Evolutionary conservation across 2,329 filamentous ascomycete genomes (phyloP).

Genomic region (Fusarium nelsonii): DNA sequence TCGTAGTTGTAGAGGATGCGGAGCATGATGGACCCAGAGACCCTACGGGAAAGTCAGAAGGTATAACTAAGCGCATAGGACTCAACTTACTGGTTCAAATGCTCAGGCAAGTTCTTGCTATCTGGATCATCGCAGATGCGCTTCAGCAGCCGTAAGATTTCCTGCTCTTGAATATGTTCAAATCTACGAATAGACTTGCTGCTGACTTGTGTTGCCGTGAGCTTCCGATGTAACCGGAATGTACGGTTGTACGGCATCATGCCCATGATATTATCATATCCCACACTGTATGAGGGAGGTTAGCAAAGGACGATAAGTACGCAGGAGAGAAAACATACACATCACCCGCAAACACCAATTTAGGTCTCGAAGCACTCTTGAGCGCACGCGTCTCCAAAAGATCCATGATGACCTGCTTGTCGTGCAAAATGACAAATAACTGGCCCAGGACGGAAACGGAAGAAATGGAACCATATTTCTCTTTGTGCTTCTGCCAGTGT

Average conservation of each 20-base stretch:
- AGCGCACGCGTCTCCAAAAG: neutral
- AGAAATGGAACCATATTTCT: constrained; percentile 53
- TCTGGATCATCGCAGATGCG: neutral
- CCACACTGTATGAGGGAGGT: neutral
- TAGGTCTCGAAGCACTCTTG: constrained; percentile 20
- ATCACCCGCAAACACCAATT: constrained; percentile 11
- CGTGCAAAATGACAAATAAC: constrained; percentile 56
- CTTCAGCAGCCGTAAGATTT: neutral
- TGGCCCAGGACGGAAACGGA: constrained; percentile 56
- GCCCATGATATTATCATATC: constrained; percentile 21
- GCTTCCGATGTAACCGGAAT: constrained; percentile 20
- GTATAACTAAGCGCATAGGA: fast-evolving
- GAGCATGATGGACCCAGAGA: constrained; percentile 24
- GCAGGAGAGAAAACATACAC: neutral
- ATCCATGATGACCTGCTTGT: constrained; percentile 50
- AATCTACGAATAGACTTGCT: constrained; percentile 17
- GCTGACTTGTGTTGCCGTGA: constrained; percentile 26
- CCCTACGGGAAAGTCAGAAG: neutral
- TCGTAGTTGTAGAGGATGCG: constrained; percentile 22
- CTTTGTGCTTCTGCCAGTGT: constrained; percentile 56
- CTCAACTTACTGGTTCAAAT: constrained; percentile 8
- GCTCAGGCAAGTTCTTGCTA: neutral
- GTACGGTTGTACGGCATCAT: constrained; percentile 23
- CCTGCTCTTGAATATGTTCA: constrained; percentile 5
- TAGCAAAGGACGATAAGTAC: neutral